Conservation (phyloP, 805 yeast species). For the Saccharomycodes ludwigii region DNA sequence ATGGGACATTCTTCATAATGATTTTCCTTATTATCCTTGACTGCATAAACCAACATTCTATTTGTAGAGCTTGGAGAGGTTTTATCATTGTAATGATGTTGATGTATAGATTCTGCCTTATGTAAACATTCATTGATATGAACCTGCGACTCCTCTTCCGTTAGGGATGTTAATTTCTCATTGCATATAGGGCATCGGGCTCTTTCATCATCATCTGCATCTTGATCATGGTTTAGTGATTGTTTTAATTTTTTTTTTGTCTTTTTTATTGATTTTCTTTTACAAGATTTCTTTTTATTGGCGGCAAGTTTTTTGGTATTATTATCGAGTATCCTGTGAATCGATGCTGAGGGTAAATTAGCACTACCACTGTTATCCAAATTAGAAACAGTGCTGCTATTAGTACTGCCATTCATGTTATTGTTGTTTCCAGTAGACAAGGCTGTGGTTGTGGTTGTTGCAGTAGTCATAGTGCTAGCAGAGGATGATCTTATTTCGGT, state of each 20-base stretch:
- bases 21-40: slow-evolving; percentile 16
- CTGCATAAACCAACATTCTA: slow-evolving; percentile 71
- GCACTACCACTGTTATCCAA: too few relatives aligned
- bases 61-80: slow-evolving; percentile 31
- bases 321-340: too few relatives aligned
- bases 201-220: slow-evolving; percentile 5
- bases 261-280: slow-evolving; percentile 30
- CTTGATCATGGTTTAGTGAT: slow-evolving; percentile 7
- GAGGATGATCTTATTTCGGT: too few relatives aligned
- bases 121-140: slow-evolving; percentile 65
- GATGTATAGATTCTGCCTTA: slow-evolving; percentile 36
- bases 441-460: too few relatives aligned
- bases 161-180: slow-evolving; percentile 9
- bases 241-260: too few relatives aligned
- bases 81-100: slow-evolving; percentile 39
- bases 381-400: too few relatives aligned
- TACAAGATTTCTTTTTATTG: too few relatives aligned
- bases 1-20: slow-evolving; percentile 63
- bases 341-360: too few relatives aligned
- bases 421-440: too few relatives aligned
- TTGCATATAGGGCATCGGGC: slow-evolving; percentile 31
- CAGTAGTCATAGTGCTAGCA: too few relatives aligned
- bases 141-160: slow-evolving; percentile 30
- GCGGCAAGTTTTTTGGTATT: too few relatives aligned
- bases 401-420: too few relatives aligned